Evolutionary conservation across 176 grass and related monocot genomes (phyloP).

Genomic region (Cenchrus purpureus): DNA sequence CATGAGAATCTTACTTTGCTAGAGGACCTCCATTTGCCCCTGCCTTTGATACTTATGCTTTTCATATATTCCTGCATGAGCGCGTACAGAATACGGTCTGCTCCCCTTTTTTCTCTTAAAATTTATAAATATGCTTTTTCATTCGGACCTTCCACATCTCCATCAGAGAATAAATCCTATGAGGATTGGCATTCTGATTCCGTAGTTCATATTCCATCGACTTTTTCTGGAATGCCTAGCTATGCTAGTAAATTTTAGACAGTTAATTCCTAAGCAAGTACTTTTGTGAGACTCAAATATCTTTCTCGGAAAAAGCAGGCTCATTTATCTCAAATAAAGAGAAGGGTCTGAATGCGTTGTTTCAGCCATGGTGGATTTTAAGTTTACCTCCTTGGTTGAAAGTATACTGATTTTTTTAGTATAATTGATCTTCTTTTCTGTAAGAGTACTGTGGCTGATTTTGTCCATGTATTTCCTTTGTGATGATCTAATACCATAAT

Average conservation of each 20-base stretch:
- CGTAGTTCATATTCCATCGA: conserved; percentile 44
- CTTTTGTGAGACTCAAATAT: neutral
- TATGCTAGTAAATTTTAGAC: neutral
- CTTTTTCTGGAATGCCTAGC: neutral
- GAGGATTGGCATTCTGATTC: conserved; percentile 42
- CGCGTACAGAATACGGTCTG: neutral
- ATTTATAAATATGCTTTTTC: conserved; percentile 10
- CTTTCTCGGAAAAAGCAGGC: neutral
- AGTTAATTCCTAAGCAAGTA: neutral
- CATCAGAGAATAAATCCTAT: conserved; percentile 53
- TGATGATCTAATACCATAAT: conserved; percentile 4
- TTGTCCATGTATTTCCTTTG: neutral
- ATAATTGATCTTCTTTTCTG: neutral
- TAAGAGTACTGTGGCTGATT: neutral
- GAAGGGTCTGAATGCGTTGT: neutral
- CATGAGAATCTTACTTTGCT: conserved; percentile 52
- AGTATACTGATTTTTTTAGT: neutral
- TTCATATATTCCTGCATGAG: conserved; percentile 44
- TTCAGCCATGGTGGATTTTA: conserved; percentile 11
- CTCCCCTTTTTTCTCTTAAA: neutral
- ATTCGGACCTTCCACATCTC: conserved; percentile 25
- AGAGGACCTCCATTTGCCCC: conserved; percentile 45
- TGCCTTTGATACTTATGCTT: conserved; percentile 46
- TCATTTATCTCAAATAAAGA: neutral
- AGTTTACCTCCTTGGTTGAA: neutral